phyloP scores from a whole-genome alignment of 768 basidiomycete species.

The Naematelia aurantialba region DNA sequence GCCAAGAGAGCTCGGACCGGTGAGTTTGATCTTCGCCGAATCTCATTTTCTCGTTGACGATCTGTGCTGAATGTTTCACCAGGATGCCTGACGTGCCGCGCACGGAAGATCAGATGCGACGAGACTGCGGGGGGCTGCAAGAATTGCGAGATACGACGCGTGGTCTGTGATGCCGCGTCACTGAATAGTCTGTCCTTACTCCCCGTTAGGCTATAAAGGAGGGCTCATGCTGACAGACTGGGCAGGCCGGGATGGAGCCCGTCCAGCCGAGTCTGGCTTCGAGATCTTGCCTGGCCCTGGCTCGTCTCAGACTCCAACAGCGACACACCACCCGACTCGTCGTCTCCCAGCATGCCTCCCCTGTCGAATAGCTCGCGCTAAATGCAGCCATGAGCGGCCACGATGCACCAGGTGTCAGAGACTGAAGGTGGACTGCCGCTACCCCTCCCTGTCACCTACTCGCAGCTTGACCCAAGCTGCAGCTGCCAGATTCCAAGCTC shows the following conservation, averaged over 20 bases:
- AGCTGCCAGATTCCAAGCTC: neutral
- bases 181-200: neutral
- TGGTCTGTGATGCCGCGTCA: neutral
- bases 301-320: too few relatives aligned
- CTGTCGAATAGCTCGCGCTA: neutral
- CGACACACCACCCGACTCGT: neutral
- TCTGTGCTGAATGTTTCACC: neutral
- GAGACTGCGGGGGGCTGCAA: neutral
- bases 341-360: neutral
- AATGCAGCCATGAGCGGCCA: neutral
- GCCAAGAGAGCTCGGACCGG: neutral
- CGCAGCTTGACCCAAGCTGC: neutral
- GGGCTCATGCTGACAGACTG: neutral
- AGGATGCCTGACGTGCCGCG: constrained; percentile 5
- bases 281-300: too few relatives aligned
- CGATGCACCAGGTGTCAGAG: neutral
- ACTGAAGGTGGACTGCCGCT: neutral
- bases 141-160: neutral
- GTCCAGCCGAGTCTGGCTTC: too few relatives aligned
- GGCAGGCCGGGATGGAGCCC: too few relatives aligned
- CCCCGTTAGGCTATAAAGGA: neutral
- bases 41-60: neutral
- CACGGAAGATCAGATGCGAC: constrained; percentile 2
- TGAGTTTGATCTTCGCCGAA: too few relatives aligned
- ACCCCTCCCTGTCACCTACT: neutral